These are phyloP conservation scores for Gnomoniopsis smithogilvyi DNA, from an alignment of 2,329 filamentous ascomycete genomes.

Conservation along the genomic window DNA sequence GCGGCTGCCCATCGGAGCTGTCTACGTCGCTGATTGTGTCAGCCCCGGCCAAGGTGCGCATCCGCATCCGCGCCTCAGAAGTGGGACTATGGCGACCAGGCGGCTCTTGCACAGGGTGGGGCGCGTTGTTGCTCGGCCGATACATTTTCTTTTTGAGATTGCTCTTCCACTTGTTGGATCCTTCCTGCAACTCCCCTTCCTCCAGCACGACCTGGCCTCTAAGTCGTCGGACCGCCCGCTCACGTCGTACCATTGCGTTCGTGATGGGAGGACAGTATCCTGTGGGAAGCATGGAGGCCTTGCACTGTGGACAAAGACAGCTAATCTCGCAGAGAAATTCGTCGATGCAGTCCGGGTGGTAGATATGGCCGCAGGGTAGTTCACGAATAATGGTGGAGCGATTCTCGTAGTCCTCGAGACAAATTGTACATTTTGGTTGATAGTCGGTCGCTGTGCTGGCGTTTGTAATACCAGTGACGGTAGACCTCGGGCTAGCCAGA, in stretches of 20 bases:
- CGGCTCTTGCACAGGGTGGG: conserved; percentile 10
- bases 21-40: conserved; percentile 20
- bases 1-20: conserved; percentile 11
- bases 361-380: conserved; percentile 87
- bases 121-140: conserved; percentile 20
- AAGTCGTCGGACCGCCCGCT: conserved; percentile 64
- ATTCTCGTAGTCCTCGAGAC: conserved; percentile 74
- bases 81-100: conserved; percentile 12
- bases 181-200: conserved; percentile 28
- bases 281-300: conserved; percentile 71
- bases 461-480: conserved; percentile 21
- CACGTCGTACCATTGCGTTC: conserved; percentile 81
- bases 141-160: conserved; percentile 22
- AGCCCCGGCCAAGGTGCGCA: conserved; percentile 27
- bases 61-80: conserved; percentile 21
- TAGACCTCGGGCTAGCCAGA: conserved; percentile 20
- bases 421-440: conserved; percentile 87
- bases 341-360: conserved; percentile 89
- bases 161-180: conserved; percentile 19
- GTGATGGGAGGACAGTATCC: conserved; percentile 69
- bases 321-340: conserved; percentile 74
- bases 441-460: conserved; percentile 52
- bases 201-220: conserved; percentile 50
- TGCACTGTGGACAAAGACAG: conserved; percentile 89
- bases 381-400: conserved; percentile 74